Evolutionary conservation across 2,329 filamentous ascomycete species (phyloP), one percentile per base, ranked within the genome.

Genomic region (Colletotrichum shisoi): DNA sequence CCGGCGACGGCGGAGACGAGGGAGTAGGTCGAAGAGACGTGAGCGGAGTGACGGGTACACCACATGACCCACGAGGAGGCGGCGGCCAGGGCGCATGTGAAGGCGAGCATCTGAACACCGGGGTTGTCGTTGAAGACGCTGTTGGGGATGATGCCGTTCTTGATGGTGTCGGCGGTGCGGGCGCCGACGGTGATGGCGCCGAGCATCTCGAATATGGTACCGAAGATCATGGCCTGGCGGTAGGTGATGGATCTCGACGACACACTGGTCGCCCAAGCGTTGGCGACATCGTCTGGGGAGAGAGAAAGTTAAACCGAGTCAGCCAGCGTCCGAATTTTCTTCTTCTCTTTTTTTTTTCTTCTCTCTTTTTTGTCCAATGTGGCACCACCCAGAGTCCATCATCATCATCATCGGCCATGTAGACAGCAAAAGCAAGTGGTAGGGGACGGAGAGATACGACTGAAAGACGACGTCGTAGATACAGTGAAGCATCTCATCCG

Each of bases 231-330:
- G 70, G 88, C 90, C 78, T 89, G 87, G 71, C 86, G 79, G 79
- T 92, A 91, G 2, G 88, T 82, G 73, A 92, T 83, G 71, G 91
- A 93, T 61, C 91, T 82, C n/a, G 91, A 93, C 21, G 91, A 93
- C 67, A 94, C 91, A 52, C 87, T 90, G 72, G 91, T 94, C 8
- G 91, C 91, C 89, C 90, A 94, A 57, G 91, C 82, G 79, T 94
- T 94, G 74, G 91, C 91, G 64, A 94, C 91, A 90, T 94, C 91
- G 78, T 93, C 88, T 90, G 67, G n/a, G n/a, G n/a, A n/a, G n/a
- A 44, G 59, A 39, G 31, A 34, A 34, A 2, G 59, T 56, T 63
- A 17, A 31, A 3, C 42, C 48, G 61, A 34, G 31, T 34, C 31
- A 34, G 31, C 64, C 44, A 67, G 61, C 39, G 31, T 42, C 53